Evolutionary conservation across 2,329 filamentous ascomycete genomes (phyloP), one percentile per base, ranked within the genome.

Genomic region (Nakataea oryzae): DNA sequence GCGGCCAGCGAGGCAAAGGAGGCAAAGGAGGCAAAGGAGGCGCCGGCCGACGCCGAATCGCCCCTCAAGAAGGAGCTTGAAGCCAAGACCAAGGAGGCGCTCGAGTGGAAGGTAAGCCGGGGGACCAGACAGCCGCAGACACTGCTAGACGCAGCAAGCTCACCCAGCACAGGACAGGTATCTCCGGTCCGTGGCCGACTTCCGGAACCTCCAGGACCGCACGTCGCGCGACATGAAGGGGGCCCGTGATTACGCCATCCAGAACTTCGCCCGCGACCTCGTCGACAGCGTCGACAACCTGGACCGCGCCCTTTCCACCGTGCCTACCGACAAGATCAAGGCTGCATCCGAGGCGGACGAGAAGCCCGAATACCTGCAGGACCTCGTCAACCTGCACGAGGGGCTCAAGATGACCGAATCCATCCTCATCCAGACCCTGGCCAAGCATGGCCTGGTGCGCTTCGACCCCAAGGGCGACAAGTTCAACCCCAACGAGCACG

Each of bases 211-310:
- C 60, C 93, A 97, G 80, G 91, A 97, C 72, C 91, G 95, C 72
- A 96, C 91, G 56, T 85, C 88, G 74, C 91, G 95, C 72, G 95
- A 99, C 69, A 88, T 96, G 74, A 90, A 95, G 76, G 78, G 84
- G 26, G 91, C 93, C 26, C 88, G 88, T 69, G 90, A 96, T 77
- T 99, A 96, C 70, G 95, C 93, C 71, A 95, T 99, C 71, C 91
- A 96, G 74, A 91, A 88, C 68, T 97, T 99, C 78, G 91, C 93
- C 72, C 89, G 91, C 76, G 95, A 99, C 77, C 87, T 99, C 57
- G 86, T 97, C 69, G 95, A 99, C 74, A 91, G 86, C 72, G 87
- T 99, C 71, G 95, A 99, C 79, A 99, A 97, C 82, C 87, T 99
- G 66, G 95, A 99, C 78, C 93, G 93, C 67, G 95, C 95, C 56